Evolutionary conservation across 768 basidiomycete species (phyloP).

Genomic region (Steccherinum ochraceum): DNA sequence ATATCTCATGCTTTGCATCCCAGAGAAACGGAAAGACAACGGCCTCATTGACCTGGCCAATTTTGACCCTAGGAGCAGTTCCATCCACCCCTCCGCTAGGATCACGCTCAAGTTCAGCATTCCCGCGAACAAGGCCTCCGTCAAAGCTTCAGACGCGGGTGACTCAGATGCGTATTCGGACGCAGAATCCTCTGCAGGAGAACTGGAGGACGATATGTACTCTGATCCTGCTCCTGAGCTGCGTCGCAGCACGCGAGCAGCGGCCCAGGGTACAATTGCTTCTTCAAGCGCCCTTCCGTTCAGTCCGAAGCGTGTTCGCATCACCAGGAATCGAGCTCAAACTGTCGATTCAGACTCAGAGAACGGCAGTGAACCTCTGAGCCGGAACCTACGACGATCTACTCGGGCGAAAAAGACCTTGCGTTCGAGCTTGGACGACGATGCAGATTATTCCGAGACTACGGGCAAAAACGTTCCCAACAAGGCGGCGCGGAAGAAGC

Average conservation of each 20-base stretch:
- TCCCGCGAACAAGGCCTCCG: constrained; percentile 11
- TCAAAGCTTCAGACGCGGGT: constrained; percentile 17
- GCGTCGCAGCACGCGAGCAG: constrained; percentile 9
- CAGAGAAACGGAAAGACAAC: constrained; percentile 40
- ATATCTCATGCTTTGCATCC: neutral
- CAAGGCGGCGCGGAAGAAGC: constrained; percentile 32
- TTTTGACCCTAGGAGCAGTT: constrained; percentile 56
- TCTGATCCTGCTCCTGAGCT: constrained; percentile 8
- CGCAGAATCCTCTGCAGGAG: constrained; percentile 7
- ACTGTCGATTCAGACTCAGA: constrained; percentile 30
- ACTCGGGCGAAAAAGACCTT: constrained; percentile 30
- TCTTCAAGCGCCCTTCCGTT: constrained; percentile 43
- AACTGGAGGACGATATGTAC: constrained; percentile 9
- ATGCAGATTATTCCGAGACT: constrained; percentile 13
- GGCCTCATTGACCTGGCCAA: constrained; percentile 30
- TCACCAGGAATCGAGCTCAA: constrained; percentile 37
- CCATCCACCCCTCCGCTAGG: constrained; percentile 58
- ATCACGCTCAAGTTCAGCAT: constrained; percentile 33
- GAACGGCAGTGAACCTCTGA: constrained; percentile 28
- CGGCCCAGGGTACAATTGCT: constrained; percentile 12
- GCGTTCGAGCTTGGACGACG: constrained; percentile 14
- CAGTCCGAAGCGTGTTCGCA: constrained; percentile 66
- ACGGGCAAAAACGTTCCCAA: constrained; percentile 13
- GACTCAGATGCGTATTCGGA: neutral
- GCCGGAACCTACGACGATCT: constrained; percentile 35